Percentiles rank a stretch among this genome's conserved stretches.
phyloP scores from a whole-genome alignment of 305 asterid species.

The Ilex paraguariensis region DNA sequence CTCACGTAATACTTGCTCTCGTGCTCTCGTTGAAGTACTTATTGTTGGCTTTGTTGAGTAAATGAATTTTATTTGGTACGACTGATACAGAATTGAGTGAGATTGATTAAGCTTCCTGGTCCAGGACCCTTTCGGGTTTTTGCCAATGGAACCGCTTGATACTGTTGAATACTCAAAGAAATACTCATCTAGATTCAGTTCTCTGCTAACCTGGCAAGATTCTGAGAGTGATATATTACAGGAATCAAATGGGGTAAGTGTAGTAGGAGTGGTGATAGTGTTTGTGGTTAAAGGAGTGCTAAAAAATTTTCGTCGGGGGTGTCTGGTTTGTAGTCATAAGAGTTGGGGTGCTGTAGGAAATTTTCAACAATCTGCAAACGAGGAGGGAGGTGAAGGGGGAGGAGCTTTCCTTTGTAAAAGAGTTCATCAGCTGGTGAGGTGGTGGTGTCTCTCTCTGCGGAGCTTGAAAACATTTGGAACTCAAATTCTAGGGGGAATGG shows the following conservation, averaged over 20 bases:
- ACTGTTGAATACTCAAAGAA: constrained; percentile 13
- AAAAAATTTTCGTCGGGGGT: constrained; percentile 35
- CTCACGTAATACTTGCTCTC: too few relatives aligned
- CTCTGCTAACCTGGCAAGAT: constrained; percentile 66
- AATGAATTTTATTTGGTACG: too few relatives aligned
- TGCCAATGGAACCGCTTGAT: neutral
- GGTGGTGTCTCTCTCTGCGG: constrained; percentile 43
- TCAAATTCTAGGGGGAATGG: constrained; percentile 54
- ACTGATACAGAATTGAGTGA: too few relatives aligned
- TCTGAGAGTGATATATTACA: constrained; percentile 59
- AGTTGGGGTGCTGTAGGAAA: constrained; percentile 21
- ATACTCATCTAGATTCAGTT: constrained; percentile 38
- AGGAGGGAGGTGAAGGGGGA: constrained; percentile 89
- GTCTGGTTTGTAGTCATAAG: neutral
- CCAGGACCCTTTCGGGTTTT: constrained; percentile 38
- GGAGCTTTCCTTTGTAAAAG: constrained; percentile 85
- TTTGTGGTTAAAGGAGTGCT: constrained; percentile 40
- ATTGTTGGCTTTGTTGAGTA: too few relatives aligned
- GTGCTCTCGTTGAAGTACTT: too few relatives aligned
- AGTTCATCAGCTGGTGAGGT: constrained; percentile 84
- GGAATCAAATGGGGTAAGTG: constrained; percentile 63
- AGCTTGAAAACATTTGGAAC: constrained; percentile 67
- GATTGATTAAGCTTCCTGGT: constrained; percentile 23
- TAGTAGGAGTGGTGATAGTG: constrained; percentile 29
- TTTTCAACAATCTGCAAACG: constrained; percentile 69